Evolutionary conservation across 495 filamentous ascomycete species (phyloP), one percentile per base, ranked within the genome.

Genomic region (Lichenothelia convexa): DNA sequence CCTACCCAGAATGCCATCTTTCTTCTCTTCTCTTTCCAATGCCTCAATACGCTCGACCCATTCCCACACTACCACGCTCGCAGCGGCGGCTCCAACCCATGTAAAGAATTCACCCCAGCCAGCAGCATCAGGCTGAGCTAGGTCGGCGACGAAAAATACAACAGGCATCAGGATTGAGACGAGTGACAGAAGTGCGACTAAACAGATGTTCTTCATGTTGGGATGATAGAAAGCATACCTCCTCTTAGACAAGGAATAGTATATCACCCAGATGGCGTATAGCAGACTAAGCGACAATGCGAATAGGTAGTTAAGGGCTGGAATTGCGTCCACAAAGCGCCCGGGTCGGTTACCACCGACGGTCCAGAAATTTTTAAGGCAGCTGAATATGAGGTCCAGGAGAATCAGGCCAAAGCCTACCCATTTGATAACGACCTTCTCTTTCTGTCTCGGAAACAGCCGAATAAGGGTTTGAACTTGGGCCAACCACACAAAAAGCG

Each of bases 1-100:
- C 41, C 89, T 64, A 15, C 89, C 89, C 3, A 97, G 63, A 18
- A 97, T 87, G 6, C 89, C 91, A 42, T 93, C 89, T 54, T 92
- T 93, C 48, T 81, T 81, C 47, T 97, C 89, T 49, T 97, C 87
- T 35, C 89, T 70, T 56, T 97, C 89, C 33, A 97, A 58, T 0
- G 84, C 84, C 53, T 97, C 89, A 36, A 97, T 97, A n/a, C 91
- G 69, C 54, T 97, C 89, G 13, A 97, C 89, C 89, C 89, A 97
- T 55, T 97, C 89, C 89, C 89, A 97, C 1, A 97, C 89, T 12
- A 95, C 79, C 15, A 94, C 89, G 58, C 85, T 93, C 5, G 89
- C 91, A 2, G 85, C 84, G 0, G 86, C 85, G 1, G 91, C 89
- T 21, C 89, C 91, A 30, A 95, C 91, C 89, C 91, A 97, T 46